Evolutionary conservation across 1,284 basidiomycete species (phyloP).

Genomic region (Singerocomus inundabilis): DNA sequence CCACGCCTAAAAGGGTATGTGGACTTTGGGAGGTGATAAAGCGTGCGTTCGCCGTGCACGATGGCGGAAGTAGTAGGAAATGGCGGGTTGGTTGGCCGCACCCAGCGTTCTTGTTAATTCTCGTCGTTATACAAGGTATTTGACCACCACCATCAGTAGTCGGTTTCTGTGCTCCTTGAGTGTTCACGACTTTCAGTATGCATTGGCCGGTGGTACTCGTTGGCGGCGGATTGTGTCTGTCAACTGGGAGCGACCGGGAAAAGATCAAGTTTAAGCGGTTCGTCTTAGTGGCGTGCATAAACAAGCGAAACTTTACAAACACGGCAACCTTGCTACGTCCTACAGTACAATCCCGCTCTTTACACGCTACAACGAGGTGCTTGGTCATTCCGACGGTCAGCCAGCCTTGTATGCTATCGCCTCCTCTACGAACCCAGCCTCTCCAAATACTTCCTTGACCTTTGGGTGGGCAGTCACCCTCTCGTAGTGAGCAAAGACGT

Average conservation of each 20-base stretch:
- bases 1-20: slow-evolving; percentile 1
- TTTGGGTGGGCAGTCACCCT: slow-evolving; percentile 49
- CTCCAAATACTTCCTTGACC: slow-evolving; percentile 42
- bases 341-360: not conserved
- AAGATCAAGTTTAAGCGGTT: not conserved
- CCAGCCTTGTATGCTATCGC: slow-evolving; percentile 13
- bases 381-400: not conserved
- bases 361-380: not conserved
- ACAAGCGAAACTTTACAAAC: not conserved
- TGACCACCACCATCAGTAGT: not conserved
- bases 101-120: not conserved
- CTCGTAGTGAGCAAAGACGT: slow-evolving; percentile 51
- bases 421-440: slow-evolving; percentile 27
- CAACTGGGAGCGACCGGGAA: not conserved
- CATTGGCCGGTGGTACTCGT: not conserved
- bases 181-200: not conserved
- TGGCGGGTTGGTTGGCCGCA: not conserved
- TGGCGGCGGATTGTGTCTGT: not conserved
- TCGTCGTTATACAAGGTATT: not conserved
- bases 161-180: not conserved
- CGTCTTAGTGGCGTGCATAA: slow-evolving; percentile 10
- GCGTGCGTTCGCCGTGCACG: not conserved
- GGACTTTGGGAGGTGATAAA: not conserved
- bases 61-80: not conserved
- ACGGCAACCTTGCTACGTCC: not conserved